phyloP scores from a whole-genome alignment of 2,329 filamentous ascomycete genomes.

The Alternaria infectoria region DNA sequence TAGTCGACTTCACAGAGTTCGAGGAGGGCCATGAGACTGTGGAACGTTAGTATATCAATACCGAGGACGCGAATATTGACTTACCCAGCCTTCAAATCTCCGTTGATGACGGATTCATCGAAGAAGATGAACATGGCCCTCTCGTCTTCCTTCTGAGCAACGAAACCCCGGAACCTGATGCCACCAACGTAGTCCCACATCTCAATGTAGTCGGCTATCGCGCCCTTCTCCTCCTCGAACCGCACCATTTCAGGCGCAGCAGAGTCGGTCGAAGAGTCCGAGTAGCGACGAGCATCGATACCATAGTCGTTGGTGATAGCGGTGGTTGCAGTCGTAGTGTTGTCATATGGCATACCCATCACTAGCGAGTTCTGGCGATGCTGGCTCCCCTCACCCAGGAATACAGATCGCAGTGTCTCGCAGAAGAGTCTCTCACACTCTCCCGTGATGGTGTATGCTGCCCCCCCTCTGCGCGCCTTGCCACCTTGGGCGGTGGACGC shows the following conservation, averaged over 20 bases:
- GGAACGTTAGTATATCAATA: slow-evolving; percentile 15
- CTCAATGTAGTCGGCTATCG: slow-evolving; percentile 71
- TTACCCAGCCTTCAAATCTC: slow-evolving; percentile 87
- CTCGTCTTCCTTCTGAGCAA: slow-evolving; percentile 72
- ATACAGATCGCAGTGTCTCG: slow-evolving; percentile 90
- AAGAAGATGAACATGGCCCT: slow-evolving; percentile 89
- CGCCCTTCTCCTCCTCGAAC: slow-evolving; percentile 23
- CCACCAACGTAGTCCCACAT: slow-evolving; percentile 87
- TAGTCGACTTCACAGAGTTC: slow-evolving; percentile 78
- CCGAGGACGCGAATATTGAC: slow-evolving; percentile 45
- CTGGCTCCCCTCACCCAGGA: slow-evolving; percentile 92
- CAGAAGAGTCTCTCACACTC: slow-evolving; percentile 99
- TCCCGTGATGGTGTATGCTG: slow-evolving; percentile 95
- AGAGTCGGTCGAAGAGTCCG: slow-evolving; percentile 37
- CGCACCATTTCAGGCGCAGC: slow-evolving; percentile 37
- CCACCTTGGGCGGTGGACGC: slow-evolving; percentile 56
- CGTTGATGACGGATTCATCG: slow-evolving; percentile 71
- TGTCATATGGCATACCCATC: slow-evolving; percentile 69
- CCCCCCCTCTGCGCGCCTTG: slow-evolving; percentile 74
- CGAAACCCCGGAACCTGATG: slow-evolving; percentile 84
- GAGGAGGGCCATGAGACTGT: slow-evolving; percentile 77
- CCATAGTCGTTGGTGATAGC: slow-evolving; percentile 40
- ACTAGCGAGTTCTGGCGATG: slow-evolving; percentile 81
- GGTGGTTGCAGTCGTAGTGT: slow-evolving; percentile 23
- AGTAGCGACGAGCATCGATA: slow-evolving; percentile 29